Percentiles rank a stretch among this genome's conserved stretches.
phyloP scores from a whole-genome alignment of 805 yeast species.

The Clavispora asparagi region DNA sequence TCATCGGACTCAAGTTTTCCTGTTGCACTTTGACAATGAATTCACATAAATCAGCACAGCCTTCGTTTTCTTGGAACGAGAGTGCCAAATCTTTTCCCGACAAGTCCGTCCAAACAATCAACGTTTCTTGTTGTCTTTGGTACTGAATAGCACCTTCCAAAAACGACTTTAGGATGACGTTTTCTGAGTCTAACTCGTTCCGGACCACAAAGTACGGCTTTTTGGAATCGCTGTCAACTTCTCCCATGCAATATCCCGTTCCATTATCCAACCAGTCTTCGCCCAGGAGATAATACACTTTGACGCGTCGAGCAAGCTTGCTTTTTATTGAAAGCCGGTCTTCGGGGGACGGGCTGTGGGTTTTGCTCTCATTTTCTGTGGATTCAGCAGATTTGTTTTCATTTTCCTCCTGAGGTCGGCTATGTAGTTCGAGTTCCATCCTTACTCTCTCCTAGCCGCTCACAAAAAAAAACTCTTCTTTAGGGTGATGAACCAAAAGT shows the following conservation, averaged over 20 bases:
- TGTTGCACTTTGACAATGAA: conserved; percentile 69
- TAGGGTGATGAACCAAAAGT: background rate
- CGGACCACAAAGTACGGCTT: conserved; percentile 65
- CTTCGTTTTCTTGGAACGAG: conserved; percentile 87
- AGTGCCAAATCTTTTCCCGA: conserved; percentile 75
- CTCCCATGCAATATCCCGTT: conserved; percentile 85
- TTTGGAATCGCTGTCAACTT: conserved; percentile 27
- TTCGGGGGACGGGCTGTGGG: background rate
- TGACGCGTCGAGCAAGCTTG: conserved; percentile 66
- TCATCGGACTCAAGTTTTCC: conserved; percentile 49
- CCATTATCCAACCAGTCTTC: conserved; percentile 91
- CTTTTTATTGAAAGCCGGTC: conserved; percentile 5
- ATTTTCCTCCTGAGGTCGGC: background rate
- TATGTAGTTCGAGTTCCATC: background rate
- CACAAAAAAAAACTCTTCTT: background rate
- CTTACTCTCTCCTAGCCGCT: background rate
- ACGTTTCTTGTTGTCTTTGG: conserved; percentile 90
- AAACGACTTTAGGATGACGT: conserved; percentile 55
- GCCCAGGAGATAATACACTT: conserved; percentile 77
- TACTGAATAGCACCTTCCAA: conserved; percentile 77
- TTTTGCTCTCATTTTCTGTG: background rate
- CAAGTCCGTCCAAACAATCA: conserved; percentile 89
- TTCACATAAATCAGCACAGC: conserved; percentile 80
- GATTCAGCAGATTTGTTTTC: background rate
- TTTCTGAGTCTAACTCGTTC: conserved; percentile 58